Evolutionary conservation across 163 green algal species (phyloP), one percentile per base, ranked within the genome.

Genomic region (Scenedesmus sp.): DNA sequence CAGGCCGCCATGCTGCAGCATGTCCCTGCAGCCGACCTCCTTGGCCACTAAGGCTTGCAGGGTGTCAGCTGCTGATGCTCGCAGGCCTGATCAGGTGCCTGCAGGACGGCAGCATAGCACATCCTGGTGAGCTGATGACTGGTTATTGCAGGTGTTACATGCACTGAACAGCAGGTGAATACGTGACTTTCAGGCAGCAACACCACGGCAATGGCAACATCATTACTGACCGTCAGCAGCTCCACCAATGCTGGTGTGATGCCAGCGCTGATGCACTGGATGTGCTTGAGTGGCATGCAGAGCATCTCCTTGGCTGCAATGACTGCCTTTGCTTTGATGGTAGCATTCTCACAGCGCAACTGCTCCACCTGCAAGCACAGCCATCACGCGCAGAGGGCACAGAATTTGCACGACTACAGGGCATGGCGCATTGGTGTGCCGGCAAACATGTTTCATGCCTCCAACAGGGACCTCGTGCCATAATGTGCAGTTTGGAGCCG

Each of bases 221-320:
- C 20, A n/a, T 85, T 4, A 20, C 37, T 59, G n/a, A 93, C 92
- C 83, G 83, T 49, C 15, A 95, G 89, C 46, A 94, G 79, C 5
- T 81, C 56, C 7, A 94, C 61, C 22, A 94, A 24, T 43, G 90
- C 87, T 30, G 93, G 78, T 42, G 85, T 91, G 22, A 94, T 92
- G 33, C 94, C 94, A 40, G 93, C 93, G 44, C 88, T 82, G 24
- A 96, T 92, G 87, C 94, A 96, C 80, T 95, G 92, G 24, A 96
- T 87, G 73, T 90, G 81, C 46, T 90, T 91, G 33, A 88, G 80
- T 15, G 92, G 87, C 2, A 86, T 85, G 3, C 53, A 44, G 12
- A 96, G 89, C 40, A 96, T 86, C 42, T 95, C 92, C 13, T 89
- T 83, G 0, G 92, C 92, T 13, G 92, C 93, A 10, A 96, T 59